Evolutionary conservation across 768 basidiomycete species (phyloP), one percentile per base, ranked within the genome.

Genomic region (Lepiota brunneoincarnata): DNA sequence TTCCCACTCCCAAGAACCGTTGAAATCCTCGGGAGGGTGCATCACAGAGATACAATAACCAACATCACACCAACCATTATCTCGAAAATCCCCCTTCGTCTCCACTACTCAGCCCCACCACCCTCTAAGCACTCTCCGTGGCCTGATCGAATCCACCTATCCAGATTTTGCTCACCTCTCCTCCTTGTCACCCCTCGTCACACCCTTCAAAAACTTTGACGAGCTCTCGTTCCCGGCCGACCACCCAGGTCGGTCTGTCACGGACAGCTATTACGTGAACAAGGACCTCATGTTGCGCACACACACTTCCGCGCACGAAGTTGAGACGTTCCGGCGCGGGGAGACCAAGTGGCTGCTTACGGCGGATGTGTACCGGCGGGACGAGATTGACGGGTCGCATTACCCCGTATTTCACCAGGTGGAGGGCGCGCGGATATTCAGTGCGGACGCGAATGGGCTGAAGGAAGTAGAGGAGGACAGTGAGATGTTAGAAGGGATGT

Each of bases 381-480:
- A 99, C 79, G 97, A 98, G 72, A 98, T 99, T 58, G 97, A 99
- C 73, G 80, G 83, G 11, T 91, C 89, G 7, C 97, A 99, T 67
- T 97, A 98, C 68, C 97, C 97, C 4, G 91, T 97, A 35, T 99
- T 99, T 66, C 97, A 99, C 71, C 97, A 99, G 72, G 92, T 97
- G 72, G 97, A 99, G 67, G 97, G 96, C 26, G 93, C 94, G 11
- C 75, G 84, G 28, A 84, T 98, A 51, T 92, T 93, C 67, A 70
- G 78, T 31, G 78, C 82, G 20, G 75, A 87, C 58, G 63, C 76
- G 37, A 63, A 72, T 9, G 82, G 81, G 0, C 74, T 88, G 72
- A 74, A 77, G 51, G 78, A 84, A 51, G 77, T 95, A 17, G 75
- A 83, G 47, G 81, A 82, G 58, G 84, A 94, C 63, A 98, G 93